A percentile compares a stretch with the other conserved stretches of the same genome.
phyloP scores from a whole-genome alignment of 1,139 yeast species.

The Zygoascus hellenicus region DNA sequence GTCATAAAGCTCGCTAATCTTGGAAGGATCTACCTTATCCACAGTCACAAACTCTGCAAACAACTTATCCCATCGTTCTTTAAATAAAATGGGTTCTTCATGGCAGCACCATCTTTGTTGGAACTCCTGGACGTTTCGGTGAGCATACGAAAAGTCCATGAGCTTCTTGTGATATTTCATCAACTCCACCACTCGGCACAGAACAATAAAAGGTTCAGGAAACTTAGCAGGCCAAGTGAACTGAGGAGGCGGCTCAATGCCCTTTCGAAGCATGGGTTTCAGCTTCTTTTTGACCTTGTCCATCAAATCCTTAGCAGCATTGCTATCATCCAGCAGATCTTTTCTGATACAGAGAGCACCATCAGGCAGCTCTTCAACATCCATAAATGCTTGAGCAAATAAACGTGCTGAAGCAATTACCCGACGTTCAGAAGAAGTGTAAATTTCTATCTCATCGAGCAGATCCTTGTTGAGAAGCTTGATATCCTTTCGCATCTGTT shows the following conservation, averaged over 20 bases:
- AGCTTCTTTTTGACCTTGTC: constrained; percentile 95
- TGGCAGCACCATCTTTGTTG: constrained; percentile 94
- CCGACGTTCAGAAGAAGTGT: constrained; percentile 89
- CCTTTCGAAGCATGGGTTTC: constrained; percentile 89
- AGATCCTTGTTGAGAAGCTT: constrained; percentile 80
- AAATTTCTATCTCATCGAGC: constrained; percentile 76
- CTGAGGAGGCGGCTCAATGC: constrained; percentile 97
- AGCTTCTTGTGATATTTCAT: constrained; percentile 89
- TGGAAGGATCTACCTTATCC: constrained; percentile 96
- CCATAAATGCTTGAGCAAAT: constrained; percentile 77
- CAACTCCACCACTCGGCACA: constrained; percentile 87
- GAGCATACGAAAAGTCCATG: constrained; percentile 73
- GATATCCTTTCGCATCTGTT: constrained; percentile 88
- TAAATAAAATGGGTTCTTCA: constrained; percentile 84
- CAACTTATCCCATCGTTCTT: constrained; percentile 95
- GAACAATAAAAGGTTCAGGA: constrained; percentile 95
- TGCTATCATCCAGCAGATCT: constrained; percentile 90
- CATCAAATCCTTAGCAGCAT: constrained; percentile 97
- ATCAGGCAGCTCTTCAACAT: constrained; percentile 63
- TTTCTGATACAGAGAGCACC: constrained; percentile 79
- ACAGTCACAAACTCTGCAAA: constrained; percentile 89
- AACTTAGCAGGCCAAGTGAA: constrained; percentile 98
- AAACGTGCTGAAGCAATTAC: constrained; percentile 89
- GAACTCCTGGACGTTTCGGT: constrained; percentile 59
- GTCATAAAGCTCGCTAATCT: constrained; percentile 92